A percentile compares a stretch with the other conserved stretches of the same genome.
These are phyloP conservation scores for Pelargonium australe DNA, from an alignment of 441 rosid species.

Conservation along the genomic window DNA sequence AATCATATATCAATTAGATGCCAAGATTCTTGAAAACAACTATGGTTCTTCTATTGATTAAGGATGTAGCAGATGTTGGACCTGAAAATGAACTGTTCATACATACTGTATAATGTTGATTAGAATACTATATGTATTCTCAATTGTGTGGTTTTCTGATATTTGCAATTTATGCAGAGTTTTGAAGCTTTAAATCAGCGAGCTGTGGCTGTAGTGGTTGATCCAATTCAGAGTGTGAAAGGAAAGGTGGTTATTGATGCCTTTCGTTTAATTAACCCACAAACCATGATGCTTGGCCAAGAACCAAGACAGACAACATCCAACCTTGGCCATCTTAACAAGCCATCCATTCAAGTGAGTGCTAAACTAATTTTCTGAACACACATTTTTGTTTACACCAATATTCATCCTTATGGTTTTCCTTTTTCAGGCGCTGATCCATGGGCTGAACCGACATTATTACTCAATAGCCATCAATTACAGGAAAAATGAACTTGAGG, in stretches of 20 bases:
- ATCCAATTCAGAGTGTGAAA: constrained; percentile 95
- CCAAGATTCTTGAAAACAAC: background rate
- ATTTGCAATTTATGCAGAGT: constrained; percentile 49
- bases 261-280: constrained; percentile 90
- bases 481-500: constrained; percentile 96
- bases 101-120: too few relatives aligned
- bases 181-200: constrained; percentile 97
- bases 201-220: constrained; percentile 98
- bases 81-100: too few relatives aligned
- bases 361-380: background rate
- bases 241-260: constrained; percentile 99
- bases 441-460: constrained; percentile 91
- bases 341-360: constrained; percentile 89
- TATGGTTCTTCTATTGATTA: background rate
- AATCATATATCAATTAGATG: background rate
- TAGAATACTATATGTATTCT: too few relatives aligned
- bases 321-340: constrained; percentile 91
- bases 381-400: background rate
- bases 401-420: background rate
- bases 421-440: constrained; percentile 67
- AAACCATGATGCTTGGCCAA: constrained; percentile 99
- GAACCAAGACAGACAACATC: constrained; percentile 94
- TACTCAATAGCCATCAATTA: constrained; percentile 96
- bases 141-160: constrained; percentile 3
- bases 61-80: too few relatives aligned